A percentile compares a stretch with the other conserved stretches of the same genome.
Evolutionary conservation across 1,284 basidiomycete species (phyloP).

Genomic region (Cerioporus squamosus): DNA sequence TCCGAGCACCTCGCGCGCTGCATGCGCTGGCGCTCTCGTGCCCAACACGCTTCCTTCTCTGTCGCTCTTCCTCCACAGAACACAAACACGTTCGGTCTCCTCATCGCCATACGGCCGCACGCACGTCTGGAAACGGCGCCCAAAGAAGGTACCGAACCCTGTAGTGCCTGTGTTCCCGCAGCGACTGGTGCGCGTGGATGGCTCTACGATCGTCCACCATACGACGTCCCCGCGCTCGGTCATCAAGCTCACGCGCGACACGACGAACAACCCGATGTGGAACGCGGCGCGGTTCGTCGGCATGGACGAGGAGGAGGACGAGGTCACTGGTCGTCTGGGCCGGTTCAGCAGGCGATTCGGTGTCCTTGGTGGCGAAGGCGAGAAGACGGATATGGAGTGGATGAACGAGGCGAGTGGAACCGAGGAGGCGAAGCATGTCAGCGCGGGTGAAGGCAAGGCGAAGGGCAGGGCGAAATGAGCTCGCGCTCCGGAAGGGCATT

Average conservation of each 20-base stretch:
- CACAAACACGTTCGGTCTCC: slow-evolving; percentile 52
- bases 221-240: slow-evolving; percentile 82
- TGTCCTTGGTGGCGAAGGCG: slow-evolving; percentile 50
- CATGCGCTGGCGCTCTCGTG: neutral
- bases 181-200: slow-evolving; percentile 81
- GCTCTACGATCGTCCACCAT: slow-evolving; percentile 85
- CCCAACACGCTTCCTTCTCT: neutral
- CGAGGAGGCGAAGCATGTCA: slow-evolving; percentile 6
- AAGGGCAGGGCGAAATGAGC: slow-evolving; percentile 6
- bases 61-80: neutral
- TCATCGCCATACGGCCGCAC: slow-evolving; percentile 77
- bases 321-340: slow-evolving; percentile 76
- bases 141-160: slow-evolving; percentile 73
- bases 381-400: slow-evolving; percentile 46
- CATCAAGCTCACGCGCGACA: slow-evolving; percentile 79
- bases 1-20: neutral
- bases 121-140: slow-evolving; percentile 74
- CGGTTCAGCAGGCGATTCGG: slow-evolving; percentile 81
- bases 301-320: slow-evolving; percentile 65
- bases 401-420: slow-evolving; percentile 25
- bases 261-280: slow-evolving; percentile 86
- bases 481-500: too few relatives aligned
- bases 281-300: slow-evolving; percentile 53
- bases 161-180: slow-evolving; percentile 85
- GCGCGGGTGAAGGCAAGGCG: slow-evolving; percentile 1